phyloP scores from a whole-genome alignment of 2,329 filamentous ascomycete species.

The Botrytis byssoidea region DNA sequence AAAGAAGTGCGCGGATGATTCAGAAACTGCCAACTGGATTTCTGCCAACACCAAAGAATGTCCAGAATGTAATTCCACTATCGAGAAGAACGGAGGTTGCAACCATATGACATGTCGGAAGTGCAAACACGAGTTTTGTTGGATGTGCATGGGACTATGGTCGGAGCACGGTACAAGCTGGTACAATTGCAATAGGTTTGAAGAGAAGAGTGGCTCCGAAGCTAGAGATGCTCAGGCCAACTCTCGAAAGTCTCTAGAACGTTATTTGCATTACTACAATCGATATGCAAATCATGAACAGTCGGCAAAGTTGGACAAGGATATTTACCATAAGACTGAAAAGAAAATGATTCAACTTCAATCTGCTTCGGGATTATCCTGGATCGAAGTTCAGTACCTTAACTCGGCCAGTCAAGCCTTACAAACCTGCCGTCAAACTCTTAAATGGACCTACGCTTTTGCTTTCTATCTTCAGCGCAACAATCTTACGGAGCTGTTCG shows the following conservation, averaged over 20 bases:
- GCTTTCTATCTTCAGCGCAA: slow-evolving; percentile 96
- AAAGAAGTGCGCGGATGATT: slow-evolving; percentile 98
- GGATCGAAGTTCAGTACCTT: slow-evolving; percentile 98
- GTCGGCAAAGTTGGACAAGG: slow-evolving; percentile 92
- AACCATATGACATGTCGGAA: slow-evolving; percentile 98
- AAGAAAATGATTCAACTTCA: slow-evolving; percentile 99
- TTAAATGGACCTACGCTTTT: slow-evolving; percentile 99
- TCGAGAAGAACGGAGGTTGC: slow-evolving; percentile 97
- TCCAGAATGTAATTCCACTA: slow-evolving; percentile 91
- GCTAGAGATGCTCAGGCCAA: slow-evolving; percentile 90
- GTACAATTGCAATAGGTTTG: slow-evolving; percentile 98
- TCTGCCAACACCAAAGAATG: slow-evolving; percentile 99
- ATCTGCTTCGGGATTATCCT: slow-evolving; percentile 90
- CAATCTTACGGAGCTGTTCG: slow-evolving; percentile 95
- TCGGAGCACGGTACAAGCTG: slow-evolving; percentile 97
- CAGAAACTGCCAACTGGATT: slow-evolving; percentile 98
- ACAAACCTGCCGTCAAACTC: slow-evolving; percentile 93
- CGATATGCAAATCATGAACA: slow-evolving; percentile 99
- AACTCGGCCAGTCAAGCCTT: slow-evolving; percentile 90
- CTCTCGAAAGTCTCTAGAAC: slow-evolving; percentile 84
- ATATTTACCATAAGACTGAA: slow-evolving; percentile 93
- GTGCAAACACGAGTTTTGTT: slow-evolving; percentile 96
- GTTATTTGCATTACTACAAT: slow-evolving; percentile 99
- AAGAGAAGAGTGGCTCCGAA: slow-evolving; percentile 91
- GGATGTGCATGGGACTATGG: slow-evolving; percentile 99